phyloP scores from a whole-genome alignment of 768 basidiomycete species.

The Clavaria fumosa region DNA sequence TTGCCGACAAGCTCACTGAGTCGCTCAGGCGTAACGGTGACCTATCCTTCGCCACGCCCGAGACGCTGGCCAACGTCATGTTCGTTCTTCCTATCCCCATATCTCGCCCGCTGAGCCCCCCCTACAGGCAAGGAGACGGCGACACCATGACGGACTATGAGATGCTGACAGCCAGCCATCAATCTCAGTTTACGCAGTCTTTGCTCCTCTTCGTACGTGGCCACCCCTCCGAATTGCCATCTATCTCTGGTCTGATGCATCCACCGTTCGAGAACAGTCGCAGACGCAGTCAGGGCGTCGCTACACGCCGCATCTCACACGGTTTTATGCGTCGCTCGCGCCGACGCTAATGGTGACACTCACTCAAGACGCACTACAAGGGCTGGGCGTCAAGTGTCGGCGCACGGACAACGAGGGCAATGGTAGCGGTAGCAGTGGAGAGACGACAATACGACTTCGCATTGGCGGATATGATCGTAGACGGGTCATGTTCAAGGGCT shows the following conservation, averaged over 20 bases:
- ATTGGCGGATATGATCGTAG: slow-evolving; percentile 59
- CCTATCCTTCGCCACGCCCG: slow-evolving; percentile 53
- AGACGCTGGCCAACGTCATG: slow-evolving; percentile 21
- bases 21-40: slow-evolving; percentile 58
- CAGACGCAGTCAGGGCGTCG: slow-evolving; percentile 65
- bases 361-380: slow-evolving; percentile 37
- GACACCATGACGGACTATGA: no score
- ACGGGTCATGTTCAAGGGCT: slow-evolving; percentile 54
- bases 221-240: slow-evolving; percentile 1
- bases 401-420: slow-evolving; percentile 13
- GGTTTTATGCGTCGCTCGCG: slow-evolving; percentile 55
- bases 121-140: slow-evolving; percentile 18
- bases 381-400: slow-evolving; percentile 35
- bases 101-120: no score
- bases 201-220: slow-evolving; percentile 69
- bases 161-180: slow-evolving; percentile 41
- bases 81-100: slow-evolving; percentile 11
- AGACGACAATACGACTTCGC: no score
- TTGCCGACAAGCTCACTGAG: slow-evolving; percentile 61
- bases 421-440: slow-evolving; percentile 13
- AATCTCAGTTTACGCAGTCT: slow-evolving; percentile 66
- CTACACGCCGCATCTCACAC: slow-evolving; percentile 63
- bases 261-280: slow-evolving; percentile 30
- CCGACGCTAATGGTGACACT: slow-evolving; percentile 38
- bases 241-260: no score